Evolutionary conservation across 345 rosid species (phyloP).

Genomic region (Carallia brachiata): DNA sequence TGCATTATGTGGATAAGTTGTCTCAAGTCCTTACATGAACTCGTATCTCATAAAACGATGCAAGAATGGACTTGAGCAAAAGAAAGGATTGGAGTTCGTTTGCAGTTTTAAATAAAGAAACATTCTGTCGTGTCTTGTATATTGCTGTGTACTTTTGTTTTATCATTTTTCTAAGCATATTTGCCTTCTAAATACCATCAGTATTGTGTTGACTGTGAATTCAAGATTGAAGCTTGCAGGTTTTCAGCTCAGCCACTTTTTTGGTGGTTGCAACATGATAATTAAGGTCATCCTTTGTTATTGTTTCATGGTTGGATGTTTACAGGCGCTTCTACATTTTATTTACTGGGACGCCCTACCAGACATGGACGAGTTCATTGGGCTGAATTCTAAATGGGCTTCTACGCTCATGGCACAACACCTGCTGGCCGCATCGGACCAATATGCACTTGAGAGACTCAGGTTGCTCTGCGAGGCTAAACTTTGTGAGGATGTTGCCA

Average conservation of each 20-base stretch:
- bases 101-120: not conserved
- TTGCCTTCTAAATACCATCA: not conserved
- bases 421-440: constrained; percentile 37
- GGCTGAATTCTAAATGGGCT: constrained; percentile 25
- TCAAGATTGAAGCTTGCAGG: not conserved
- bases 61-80: constrained; percentile 1
- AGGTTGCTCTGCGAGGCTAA: constrained; percentile 30
- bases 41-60: no score
- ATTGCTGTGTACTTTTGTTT: not conserved
- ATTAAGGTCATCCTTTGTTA: no score
- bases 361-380: constrained; percentile 26
- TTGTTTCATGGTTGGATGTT: not conserved
- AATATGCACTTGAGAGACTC: constrained; percentile 34
- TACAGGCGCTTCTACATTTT: constrained; percentile 33
- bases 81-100: not conserved
- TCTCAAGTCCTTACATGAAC: not conserved
- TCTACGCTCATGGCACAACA: constrained; percentile 32
- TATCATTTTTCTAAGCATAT: not conserved
- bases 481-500: constrained; percentile 34
- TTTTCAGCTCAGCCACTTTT: not conserved
- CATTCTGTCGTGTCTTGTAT: not conserved
- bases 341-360: constrained; percentile 36
- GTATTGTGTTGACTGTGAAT: not conserved
- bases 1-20: not conserved
- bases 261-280: no score